Percentiles rank a stretch among this genome's conserved stretches.
These are phyloP conservation scores for Phlebiopsis gigantea DNA, from an alignment of 768 basidiomycete genomes.

Conservation along the genomic window DNA sequence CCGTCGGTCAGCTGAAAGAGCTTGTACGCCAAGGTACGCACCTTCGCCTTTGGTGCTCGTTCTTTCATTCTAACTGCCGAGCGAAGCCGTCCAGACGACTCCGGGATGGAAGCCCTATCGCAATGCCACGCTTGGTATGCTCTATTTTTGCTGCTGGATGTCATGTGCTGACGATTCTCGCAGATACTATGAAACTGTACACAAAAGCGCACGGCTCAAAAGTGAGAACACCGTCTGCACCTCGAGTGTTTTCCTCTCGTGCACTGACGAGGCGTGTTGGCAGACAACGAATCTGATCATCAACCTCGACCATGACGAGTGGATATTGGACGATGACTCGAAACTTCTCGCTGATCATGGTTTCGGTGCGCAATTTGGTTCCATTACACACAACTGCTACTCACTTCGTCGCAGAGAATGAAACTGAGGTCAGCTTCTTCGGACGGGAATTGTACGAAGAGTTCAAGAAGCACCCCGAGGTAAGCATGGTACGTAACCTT, in stretches of 20 bases:
- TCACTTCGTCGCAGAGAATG: slow-evolving; percentile 63
- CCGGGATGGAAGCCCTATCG: slow-evolving; percentile 89
- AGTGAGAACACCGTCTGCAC: slow-evolving; percentile 43
- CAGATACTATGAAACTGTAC: slow-evolving; percentile 94
- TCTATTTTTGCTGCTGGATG: background rate
- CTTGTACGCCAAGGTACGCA: slow-evolving; percentile 55
- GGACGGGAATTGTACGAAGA: slow-evolving; percentile 66
- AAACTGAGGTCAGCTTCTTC: slow-evolving; percentile 94
- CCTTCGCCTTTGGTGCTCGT: slow-evolving; percentile 1
- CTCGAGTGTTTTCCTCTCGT: background rate
- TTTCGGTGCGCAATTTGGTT: slow-evolving; percentile 53
- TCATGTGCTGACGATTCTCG: background rate
- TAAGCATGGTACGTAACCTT: slow-evolving; percentile 24
- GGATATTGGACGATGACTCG: slow-evolving; percentile 72
- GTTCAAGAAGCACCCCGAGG: slow-evolving; percentile 83
- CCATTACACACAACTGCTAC: background rate
- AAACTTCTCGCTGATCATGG: slow-evolving; percentile 65
- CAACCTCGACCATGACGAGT: slow-evolving; percentile 93
- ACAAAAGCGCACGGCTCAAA: slow-evolving; percentile 94
- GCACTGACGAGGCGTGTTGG: background rate
- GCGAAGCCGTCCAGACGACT: slow-evolving; percentile 62
- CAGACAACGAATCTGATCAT: slow-evolving; percentile 98
- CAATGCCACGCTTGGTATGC: slow-evolving; percentile 60
- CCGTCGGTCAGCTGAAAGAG: slow-evolving; percentile 76
- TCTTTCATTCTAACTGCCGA: background rate